Percentiles rank a stretch among this genome's conserved stretches.
phyloP scores from a whole-genome alignment of 306 rosid genomes.

The Sindora glabra region DNA sequence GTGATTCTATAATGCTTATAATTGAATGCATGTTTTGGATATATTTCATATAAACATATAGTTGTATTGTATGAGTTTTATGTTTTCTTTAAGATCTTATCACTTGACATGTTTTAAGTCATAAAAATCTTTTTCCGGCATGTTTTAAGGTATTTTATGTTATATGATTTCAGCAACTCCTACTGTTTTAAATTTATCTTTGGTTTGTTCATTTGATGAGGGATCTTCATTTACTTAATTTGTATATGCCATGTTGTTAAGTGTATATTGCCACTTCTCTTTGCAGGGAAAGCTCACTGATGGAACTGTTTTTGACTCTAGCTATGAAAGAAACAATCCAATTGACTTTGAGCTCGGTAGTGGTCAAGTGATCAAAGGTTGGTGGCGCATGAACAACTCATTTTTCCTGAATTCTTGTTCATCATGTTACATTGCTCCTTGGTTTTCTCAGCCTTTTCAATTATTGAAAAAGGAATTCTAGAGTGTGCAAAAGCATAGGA shows the following conservation, averaged over 20 bases:
- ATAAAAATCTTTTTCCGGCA: background rate
- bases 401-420: too few relatives aligned
- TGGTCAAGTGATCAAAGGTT: conserved; percentile 98
- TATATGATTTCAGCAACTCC: background rate
- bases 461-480: background rate
- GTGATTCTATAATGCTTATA: too few relatives aligned
- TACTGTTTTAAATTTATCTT: background rate
- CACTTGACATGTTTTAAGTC: background rate
- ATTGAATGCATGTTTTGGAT: too few relatives aligned
- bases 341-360: conserved; percentile 83
- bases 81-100: too few relatives aligned
- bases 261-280: conserved; percentile 2
- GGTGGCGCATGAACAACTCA: conserved; percentile 3
- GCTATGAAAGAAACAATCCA: conserved; percentile 81
- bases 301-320: conserved; percentile 96
- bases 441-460: too few relatives aligned
- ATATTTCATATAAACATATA: too few relatives aligned
- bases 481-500: too few relatives aligned
- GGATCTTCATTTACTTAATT: background rate
- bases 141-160: background rate
- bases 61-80: too few relatives aligned
- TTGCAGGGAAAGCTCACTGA: conserved; percentile 94
- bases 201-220: conserved; percentile 4
- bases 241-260: background rate
- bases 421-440: too few relatives aligned